A percentile compares a stretch with the other conserved stretches of the same genome.
Evolutionary conservation across 2,329 filamentous ascomycete species (phyloP).

Genomic region (Xylaria sp.): DNA sequence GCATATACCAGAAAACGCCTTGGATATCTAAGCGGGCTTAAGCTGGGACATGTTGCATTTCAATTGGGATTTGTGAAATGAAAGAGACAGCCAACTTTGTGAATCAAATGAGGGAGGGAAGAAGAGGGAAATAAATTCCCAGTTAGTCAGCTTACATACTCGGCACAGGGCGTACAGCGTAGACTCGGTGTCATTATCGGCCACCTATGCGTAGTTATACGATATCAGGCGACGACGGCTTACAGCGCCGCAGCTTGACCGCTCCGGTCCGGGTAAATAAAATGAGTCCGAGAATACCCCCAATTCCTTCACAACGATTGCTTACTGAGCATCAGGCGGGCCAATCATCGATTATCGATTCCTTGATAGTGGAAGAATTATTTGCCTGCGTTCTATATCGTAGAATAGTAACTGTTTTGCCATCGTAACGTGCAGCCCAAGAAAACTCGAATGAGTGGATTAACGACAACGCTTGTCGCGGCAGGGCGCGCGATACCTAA

Average conservation of each 20-base stretch:
- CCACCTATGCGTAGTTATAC: too few species aligned
- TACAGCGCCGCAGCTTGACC: conserved; percentile 5
- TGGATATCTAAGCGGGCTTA: neutral
- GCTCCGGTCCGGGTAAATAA: neutral
- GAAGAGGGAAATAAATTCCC: too few species aligned
- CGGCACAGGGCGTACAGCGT: neutral
- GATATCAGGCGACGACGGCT: neutral
- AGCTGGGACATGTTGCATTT: neutral
- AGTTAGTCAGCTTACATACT: conserved; percentile 26
- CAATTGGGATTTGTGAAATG: neutral
- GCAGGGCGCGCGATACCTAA: conserved; percentile 1
- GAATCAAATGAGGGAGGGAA: neutral
- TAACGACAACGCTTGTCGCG: neutral
- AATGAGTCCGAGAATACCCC: conserved; percentile 6
- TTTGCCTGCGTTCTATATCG: neutral
- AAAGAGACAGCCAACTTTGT: neutral
- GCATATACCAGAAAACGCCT: neutral
- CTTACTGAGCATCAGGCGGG: neutral
- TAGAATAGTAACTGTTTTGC: neutral
- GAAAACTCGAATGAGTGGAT: neutral
- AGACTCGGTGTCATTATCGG: conserved; percentile 12
- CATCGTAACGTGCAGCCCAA: neutral
- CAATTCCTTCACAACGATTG: conserved; percentile 23
- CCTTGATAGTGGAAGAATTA: neutral
- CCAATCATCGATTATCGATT: neutral